Base-by-base conservation (phyloP, 2,329 filamentous ascomycete species). In the Alternaria atra region DNA sequence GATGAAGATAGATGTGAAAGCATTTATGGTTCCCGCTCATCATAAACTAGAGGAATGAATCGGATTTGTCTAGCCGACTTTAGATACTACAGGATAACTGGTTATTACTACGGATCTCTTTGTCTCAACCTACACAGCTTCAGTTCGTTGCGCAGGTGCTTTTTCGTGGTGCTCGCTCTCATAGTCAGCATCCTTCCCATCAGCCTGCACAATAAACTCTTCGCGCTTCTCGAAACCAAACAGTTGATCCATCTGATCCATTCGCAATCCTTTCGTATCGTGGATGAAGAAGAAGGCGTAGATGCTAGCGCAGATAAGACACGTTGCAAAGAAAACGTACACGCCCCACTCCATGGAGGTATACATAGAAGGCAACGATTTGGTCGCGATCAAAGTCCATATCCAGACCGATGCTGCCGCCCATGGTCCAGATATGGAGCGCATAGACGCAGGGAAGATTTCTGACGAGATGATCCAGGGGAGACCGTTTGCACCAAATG, bases 401-500 rank as follows among this genome's bases (percentile, higher is more conserved):
- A 79, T 74, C 76, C 77, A 79, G 10, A 78, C 75, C 13, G 66
- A 73, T 62, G 77, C 76, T 3, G 71, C 76, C 4, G 74, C 76
- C 60, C 73, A 80, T 0, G 79, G 75, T 13, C 79, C 78, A 1
- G 76, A 79, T 44, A 82, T 72, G 17, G 73, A 77, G 6, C 80
- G 71, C 17, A 81, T 66, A 1, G 74, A 75, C 4, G 73, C 71
- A 0, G 80, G 79, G 64, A 82, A 81, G 25, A 81, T 82, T 63
- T 82, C 80, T 2, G 79, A 73, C 1, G 77, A 79, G n/a, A 81
- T 78, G 61, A 82, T 81, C 79, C 79, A 81, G 0, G 79, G 79
- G 0, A 81, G 63, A 3, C 80, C 79, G 47, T 81, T 81, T 1
- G 76, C 73, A 39, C 79, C 78, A 40, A 80, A 78, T 8, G 73